Evolutionary conservation across 768 basidiomycete genomes (phyloP).

Genomic region (Lactifluus volemus): DNA sequence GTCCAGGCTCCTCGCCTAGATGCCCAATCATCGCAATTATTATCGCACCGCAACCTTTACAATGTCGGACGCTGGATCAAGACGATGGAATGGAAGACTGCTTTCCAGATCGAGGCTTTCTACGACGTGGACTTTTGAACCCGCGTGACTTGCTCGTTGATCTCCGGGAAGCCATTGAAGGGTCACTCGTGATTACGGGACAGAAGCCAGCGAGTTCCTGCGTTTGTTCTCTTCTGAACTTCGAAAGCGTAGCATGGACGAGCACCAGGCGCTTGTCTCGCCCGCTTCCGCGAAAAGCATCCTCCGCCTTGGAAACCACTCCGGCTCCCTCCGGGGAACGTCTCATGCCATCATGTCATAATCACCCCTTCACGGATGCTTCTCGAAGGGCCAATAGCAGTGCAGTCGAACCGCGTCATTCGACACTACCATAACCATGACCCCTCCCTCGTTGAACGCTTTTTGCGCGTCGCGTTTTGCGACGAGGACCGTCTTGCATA

Average conservation of each 20-base stretch:
- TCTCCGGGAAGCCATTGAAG: constrained; percentile 37
- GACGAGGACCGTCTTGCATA: constrained; percentile 33
- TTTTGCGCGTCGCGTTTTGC: constrained; percentile 74
- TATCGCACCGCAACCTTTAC: constrained; percentile 38
- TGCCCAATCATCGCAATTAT: constrained; percentile 45
- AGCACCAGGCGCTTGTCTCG: background rate
- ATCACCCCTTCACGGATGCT: background rate
- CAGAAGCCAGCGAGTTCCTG: constrained; percentile 33
- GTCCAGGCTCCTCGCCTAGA: constrained; percentile 33
- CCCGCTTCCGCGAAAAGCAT: background rate
- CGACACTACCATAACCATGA: constrained; percentile 38
- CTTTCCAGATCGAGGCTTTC: constrained; percentile 69
- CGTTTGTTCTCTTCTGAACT: background rate
- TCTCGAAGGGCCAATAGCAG: constrained; percentile 48
- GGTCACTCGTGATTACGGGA: constrained; percentile 29
- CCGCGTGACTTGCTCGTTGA: constrained; percentile 43
- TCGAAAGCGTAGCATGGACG: background rate
- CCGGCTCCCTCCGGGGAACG: background rate
- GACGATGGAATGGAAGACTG: constrained; percentile 50
- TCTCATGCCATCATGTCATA: background rate
- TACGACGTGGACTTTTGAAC: constrained; percentile 54
- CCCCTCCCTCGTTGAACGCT: constrained; percentile 49
- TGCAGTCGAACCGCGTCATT: constrained; percentile 74
- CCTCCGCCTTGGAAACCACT: background rate
- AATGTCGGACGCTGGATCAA: constrained; percentile 37